A percentile compares a stretch with the other conserved stretches of the same genome.
Evolutionary conservation across 2,329 filamentous ascomycete species (phyloP).

Genomic region (Blastomyces parvus): DNA sequence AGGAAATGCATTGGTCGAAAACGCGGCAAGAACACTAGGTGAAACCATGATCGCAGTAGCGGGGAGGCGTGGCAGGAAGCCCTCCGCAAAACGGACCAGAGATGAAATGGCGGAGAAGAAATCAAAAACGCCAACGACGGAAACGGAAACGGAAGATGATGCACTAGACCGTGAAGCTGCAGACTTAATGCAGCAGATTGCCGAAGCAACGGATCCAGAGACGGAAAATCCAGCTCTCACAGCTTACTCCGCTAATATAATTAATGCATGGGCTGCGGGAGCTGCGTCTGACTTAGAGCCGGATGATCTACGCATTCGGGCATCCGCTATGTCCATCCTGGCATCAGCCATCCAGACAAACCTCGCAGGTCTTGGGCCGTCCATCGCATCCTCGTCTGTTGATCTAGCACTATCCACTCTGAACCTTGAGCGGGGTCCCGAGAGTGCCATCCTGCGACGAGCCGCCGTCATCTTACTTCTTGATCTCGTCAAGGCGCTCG

Average conservation of each 20-base stretch:
- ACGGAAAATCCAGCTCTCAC: slow-evolving; percentile 28
- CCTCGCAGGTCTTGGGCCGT: slow-evolving; percentile 29
- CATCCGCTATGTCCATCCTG: slow-evolving; percentile 37
- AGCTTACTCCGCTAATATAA: slow-evolving; percentile 28
- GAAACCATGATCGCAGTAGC: slow-evolving; percentile 34
- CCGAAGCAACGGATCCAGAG: slow-evolving; percentile 23
- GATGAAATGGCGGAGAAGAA: slow-evolving; percentile 24
- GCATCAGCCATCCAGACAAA: slow-evolving; percentile 35
- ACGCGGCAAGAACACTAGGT: slow-evolving; percentile 30
- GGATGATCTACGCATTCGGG: slow-evolving; percentile 35
- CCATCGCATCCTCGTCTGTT: slow-evolving; percentile 28
- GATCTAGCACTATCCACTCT: slow-evolving; percentile 34
- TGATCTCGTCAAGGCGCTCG: slow-evolving; percentile 33
- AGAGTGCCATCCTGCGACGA: slow-evolving; percentile 35
- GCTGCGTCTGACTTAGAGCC: slow-evolving; percentile 30
- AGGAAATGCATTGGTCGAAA: slow-evolving; percentile 29
- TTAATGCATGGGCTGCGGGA: slow-evolving; percentile 35
- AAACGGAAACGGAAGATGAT: slow-evolving; percentile 15
- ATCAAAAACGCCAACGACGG: slow-evolving; percentile 21
- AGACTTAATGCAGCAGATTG: slow-evolving; percentile 13
- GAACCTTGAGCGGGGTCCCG: slow-evolving; percentile 27
- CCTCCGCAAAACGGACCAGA: slow-evolving; percentile 26
- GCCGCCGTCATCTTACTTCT: slow-evolving; percentile 34
- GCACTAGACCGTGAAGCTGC: slow-evolving; percentile 3
- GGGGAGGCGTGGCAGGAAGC: slow-evolving; percentile 30